A percentile compares a stretch with the other conserved stretches of the same genome.
Conservation (phyloP, 2,329 filamentous ascomycete species). For the Botrytis cinerea region DNA sequence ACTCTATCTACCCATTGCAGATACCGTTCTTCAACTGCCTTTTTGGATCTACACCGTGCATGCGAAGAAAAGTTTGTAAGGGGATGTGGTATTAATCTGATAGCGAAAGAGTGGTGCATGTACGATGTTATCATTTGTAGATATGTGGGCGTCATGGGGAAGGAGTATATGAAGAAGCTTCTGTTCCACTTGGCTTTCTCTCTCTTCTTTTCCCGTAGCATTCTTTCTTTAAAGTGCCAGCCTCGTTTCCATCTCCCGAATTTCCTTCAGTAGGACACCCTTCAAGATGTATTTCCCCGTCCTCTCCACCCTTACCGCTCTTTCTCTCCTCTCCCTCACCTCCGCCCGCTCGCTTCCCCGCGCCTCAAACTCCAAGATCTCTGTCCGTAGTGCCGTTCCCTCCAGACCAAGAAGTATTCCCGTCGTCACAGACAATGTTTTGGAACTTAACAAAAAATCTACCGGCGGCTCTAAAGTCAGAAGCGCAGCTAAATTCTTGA, state of each 20-base stretch:
- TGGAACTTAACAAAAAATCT: conserved; percentile 11
- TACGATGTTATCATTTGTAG: not conserved
- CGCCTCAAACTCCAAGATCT: not conserved
- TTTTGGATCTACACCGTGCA: not conserved
- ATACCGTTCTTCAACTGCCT: conserved; percentile 2
- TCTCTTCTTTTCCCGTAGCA: not conserved
- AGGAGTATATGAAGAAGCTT: not conserved
- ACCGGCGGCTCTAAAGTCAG: not conserved
- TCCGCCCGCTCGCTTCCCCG: not conserved
- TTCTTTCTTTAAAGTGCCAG: not conserved
- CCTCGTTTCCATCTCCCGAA: not conserved
- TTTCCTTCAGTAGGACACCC: not conserved
- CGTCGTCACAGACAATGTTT: conserved; percentile 16
- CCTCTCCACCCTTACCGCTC: conserved; percentile 1
- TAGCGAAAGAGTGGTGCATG: not conserved
- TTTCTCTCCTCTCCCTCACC: conserved; percentile 14
- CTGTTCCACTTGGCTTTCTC: not conserved
- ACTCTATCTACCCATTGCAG: not conserved
- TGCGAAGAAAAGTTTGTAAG: not conserved
- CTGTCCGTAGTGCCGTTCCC: not conserved
- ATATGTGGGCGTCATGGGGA: not conserved
- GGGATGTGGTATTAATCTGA: not conserved
- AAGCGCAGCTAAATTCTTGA: conserved; percentile 16
- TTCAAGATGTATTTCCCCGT: conserved; percentile 4
- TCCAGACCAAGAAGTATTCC: conserved; percentile 4